Evolutionary conservation across 148 eudicot genomes (phyloP).

Genomic region (Cornus kousa): DNA sequence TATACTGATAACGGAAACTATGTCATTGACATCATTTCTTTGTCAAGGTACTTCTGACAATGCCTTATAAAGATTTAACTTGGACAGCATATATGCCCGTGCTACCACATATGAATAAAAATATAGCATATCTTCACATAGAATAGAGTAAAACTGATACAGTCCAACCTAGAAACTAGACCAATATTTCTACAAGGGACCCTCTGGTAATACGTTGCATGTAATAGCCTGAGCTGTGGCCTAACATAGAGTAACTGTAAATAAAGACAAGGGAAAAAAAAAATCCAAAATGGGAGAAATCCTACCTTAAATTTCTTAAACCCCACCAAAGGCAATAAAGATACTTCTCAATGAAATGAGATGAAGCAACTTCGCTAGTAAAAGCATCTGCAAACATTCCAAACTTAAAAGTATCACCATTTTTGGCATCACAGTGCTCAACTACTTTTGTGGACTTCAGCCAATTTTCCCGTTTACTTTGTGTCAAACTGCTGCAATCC

Average conservation of each 20-base stretch:
- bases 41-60: background rate
- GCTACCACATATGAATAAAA: background rate
- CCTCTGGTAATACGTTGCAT: background rate
- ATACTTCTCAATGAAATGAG: constrained; percentile 58
- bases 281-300: background rate
- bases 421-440: constrained; percentile 56
- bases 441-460: constrained; percentile 46
- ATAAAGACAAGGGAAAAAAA: background rate
- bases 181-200: background rate
- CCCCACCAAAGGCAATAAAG: constrained; percentile 95
- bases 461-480: constrained; percentile 54
- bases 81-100: background rate
- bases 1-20: background rate
- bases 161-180: background rate
- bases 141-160: background rate
- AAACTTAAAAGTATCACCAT: constrained; percentile 63
- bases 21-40: background rate
- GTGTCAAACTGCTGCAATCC: constrained; percentile 48
- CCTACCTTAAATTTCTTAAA: constrained; percentile 73
- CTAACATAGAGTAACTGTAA: background rate
- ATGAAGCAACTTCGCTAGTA: constrained; percentile 67
- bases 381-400: constrained; percentile 91
- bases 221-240: background rate
- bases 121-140: background rate
- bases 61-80: background rate